phyloP scores from a whole-genome alignment of 2,329 filamentous ascomycete species.

The Hymenoscyphus scutula region DNA sequence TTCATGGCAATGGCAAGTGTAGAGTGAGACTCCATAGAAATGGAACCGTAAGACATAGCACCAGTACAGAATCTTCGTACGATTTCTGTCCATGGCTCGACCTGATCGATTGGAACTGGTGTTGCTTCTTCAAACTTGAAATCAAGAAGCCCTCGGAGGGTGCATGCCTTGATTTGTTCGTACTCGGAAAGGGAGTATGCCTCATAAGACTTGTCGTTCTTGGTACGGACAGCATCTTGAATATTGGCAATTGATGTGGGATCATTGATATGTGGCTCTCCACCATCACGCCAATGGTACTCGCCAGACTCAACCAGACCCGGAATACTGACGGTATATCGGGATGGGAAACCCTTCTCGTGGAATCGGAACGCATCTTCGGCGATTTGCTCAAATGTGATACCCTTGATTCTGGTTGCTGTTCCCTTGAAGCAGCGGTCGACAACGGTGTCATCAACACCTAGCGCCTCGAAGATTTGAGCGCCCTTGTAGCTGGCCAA shows the following conservation, averaged over 20 bases:
- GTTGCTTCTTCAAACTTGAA: conserved; percentile 89
- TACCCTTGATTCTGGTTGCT: conserved; percentile 88
- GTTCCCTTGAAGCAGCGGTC: conserved; percentile 95
- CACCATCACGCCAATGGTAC: conserved; percentile 97
- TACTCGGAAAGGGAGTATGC: conserved; percentile 92
- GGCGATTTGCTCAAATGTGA: conserved; percentile 90
- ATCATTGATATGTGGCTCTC: conserved; percentile 93
- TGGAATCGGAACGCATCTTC: conserved; percentile 94
- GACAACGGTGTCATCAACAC: conserved; percentile 86
- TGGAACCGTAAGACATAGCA: conserved; percentile 98
- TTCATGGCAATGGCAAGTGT: conserved; percentile 97
- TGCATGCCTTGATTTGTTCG: conserved; percentile 95
- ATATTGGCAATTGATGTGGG: conserved; percentile 94
- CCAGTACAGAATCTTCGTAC: conserved; percentile 95
- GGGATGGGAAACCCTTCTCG: conserved; percentile 85
- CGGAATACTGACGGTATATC: conserved; percentile 70
- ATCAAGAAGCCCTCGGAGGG: conserved; percentile 87
- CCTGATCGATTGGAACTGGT: conserved; percentile 90
- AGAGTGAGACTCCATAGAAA: conserved; percentile 97
- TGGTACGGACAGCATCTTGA: conserved; percentile 91
- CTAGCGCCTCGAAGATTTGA: conserved; percentile 95
- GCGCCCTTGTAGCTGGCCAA: conserved; percentile 96
- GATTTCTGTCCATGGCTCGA: conserved; percentile 97
- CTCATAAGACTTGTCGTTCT: conserved; percentile 98
- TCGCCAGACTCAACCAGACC: conserved; percentile 90